phyloP scores from a whole-genome alignment of 2,329 filamentous ascomycete genomes.

The Beauveria scarabaeidicola region DNA sequence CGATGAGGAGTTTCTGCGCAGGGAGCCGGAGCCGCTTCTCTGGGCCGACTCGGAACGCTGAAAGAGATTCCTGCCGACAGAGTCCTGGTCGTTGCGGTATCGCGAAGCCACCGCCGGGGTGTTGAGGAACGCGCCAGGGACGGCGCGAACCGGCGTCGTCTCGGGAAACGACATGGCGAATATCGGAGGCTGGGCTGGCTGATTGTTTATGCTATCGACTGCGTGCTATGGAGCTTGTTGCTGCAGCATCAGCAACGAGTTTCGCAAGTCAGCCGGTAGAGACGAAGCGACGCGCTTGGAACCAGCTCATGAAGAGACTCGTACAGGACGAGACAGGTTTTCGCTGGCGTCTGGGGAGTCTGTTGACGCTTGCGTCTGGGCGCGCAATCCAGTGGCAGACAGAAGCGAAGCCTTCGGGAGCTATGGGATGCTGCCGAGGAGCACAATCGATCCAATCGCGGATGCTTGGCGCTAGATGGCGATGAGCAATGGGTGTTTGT shows the following conservation, averaged over 20 bases:
- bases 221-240: background rate
- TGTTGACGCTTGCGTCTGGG: background rate
- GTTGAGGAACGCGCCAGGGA: slow-evolving; percentile 68
- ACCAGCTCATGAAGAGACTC: slow-evolving; percentile 7
- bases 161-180: slow-evolving; percentile 45
- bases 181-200: background rate
- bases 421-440: background rate
- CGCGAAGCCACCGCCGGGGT: slow-evolving; percentile 57
- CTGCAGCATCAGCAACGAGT: background rate
- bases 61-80: slow-evolving; percentile 46
- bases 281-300: slow-evolving; percentile 4
- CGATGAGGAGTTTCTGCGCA: slow-evolving; percentile 3
- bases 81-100: slow-evolving; percentile 35
- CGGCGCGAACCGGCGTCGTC: slow-evolving; percentile 59
- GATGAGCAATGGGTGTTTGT: slow-evolving; percentile 5
- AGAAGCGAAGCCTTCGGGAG: background rate
- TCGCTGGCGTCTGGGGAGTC: background rate
- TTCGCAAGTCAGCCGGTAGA: background rate
- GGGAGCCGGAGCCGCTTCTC: background rate
- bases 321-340: background rate
- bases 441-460: background rate
- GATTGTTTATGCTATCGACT: background rate
- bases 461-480: background rate
- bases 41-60: slow-evolving; percentile 18
- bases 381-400: background rate